Conservation (phyloP, 1,284 basidiomycete genomes). For the Naganishia liquefaciens region DNA sequence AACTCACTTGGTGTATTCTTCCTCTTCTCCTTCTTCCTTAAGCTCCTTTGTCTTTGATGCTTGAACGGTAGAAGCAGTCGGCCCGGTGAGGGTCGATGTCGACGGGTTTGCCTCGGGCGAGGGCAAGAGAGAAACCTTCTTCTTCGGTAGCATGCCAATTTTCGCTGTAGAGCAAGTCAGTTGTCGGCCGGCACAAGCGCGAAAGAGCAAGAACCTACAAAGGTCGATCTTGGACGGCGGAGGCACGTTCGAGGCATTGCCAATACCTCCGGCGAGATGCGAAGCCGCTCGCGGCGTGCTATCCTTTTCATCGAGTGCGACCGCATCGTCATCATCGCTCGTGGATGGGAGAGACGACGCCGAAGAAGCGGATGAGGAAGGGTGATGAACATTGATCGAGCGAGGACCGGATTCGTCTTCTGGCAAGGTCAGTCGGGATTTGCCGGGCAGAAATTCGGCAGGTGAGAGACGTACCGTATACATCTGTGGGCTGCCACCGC, state of each 20-base stretch:
- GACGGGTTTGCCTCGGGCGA: conserved; percentile 40
- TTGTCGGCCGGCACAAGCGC: neutral
- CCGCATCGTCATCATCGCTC: conserved; percentile 21
- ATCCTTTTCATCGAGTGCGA: conserved; percentile 7
- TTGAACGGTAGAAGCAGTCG: conserved; percentile 26
- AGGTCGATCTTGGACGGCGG: conserved; percentile 51
- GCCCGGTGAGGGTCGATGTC: conserved; percentile 46
- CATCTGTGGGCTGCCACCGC: conserved; percentile 50
- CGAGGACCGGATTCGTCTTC: conserved; percentile 7
- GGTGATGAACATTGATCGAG: conserved; percentile 29
- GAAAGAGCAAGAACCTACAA: conserved; percentile 38
- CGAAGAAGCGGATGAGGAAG: conserved; percentile 31
- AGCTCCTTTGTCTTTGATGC: conserved; percentile 41
- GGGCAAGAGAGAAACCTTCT: conserved; percentile 49
- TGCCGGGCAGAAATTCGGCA: neutral
- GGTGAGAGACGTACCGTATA: conserved; percentile 42
- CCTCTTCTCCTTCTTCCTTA: conserved; percentile 52
- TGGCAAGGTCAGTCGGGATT: too few relatives aligned
- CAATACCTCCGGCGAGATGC: conserved; percentile 3
- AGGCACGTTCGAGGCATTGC: neutral
- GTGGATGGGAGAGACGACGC: conserved; percentile 25
- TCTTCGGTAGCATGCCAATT: conserved; percentile 54
- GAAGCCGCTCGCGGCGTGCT: conserved; percentile 15
- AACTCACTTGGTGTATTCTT: conserved; percentile 53
- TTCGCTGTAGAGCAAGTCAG: conserved; percentile 41